Evolutionary conservation across 345 rosid species (phyloP), one percentile per base, ranked within the genome.

Genomic region (Streptanthus diversifolius): DNA sequence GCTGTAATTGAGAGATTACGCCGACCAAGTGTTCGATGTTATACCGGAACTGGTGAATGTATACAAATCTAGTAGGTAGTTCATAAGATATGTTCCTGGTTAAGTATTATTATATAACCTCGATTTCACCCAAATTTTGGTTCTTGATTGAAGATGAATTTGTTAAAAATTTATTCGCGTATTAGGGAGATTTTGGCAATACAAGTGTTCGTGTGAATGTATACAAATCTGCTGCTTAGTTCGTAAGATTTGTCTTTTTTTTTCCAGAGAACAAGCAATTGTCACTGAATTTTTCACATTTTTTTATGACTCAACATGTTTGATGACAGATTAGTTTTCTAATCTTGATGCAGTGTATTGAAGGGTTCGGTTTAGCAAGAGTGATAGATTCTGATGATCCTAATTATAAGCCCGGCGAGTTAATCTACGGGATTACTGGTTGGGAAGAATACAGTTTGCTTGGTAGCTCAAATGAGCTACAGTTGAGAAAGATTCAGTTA

Each of bases 361-460:
- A 86, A 82, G 97, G 97, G 68, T 86, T 90, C 49, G 97, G 91
- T 10, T 73, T 92, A 55, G 82, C 90, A 8, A 85, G 65, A 54
- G 95, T 88, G 48, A 70, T 90, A 65, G 86, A 82, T 77, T 92
- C 97, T 22, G 85, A 87, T 69, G 79, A 80, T 41, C 80, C 81
- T 9, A 70, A 79, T 41, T 84, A 81, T 82, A 69, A 77, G 71
- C 79, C 83, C 1, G 95, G 88, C 0, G 95, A 92, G 52, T 25
- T 87, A 4, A 55, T 92, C 56, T 69, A 81, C 0, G 97, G 93
- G 62, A 18, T 86, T 0, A 87, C 83, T 32, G 84, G 89, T 25
- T 92, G 98, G 95, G 96, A 92, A 72, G 91, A 90, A 24, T 92
- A 78, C 77, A 88, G 84, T 79, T 71, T 90, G 79, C 81, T 88